These are phyloP conservation scores for Globisporangium canariense DNA, from an alignment of 352 stramenopile genomes.

Conservation along the genomic window DNA sequence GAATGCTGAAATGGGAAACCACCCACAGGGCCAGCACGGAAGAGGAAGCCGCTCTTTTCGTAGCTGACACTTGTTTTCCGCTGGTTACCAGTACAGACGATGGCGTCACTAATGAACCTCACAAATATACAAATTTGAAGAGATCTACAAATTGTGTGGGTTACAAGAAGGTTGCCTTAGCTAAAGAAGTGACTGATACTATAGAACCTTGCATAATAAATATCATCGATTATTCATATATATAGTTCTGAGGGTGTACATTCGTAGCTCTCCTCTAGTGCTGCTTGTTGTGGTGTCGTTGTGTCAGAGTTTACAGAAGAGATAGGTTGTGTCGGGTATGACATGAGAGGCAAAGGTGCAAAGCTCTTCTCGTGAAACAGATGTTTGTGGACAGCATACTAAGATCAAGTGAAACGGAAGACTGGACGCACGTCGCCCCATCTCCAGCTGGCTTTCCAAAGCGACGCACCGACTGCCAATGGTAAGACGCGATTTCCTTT, in stretches of 20 bases:
- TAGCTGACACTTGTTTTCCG: background rate
- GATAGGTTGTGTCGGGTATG: background rate
- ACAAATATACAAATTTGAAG: too few species aligned
- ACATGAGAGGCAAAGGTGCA: background rate
- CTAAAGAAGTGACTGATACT: too few species aligned
- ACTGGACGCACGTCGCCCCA: background rate
- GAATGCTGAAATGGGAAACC: background rate
- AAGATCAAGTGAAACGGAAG: background rate
- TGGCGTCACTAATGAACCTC: too few species aligned
- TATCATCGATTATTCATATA: too few species aligned
- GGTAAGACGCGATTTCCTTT: background rate
- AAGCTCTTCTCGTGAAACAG: background rate
- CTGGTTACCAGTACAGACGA: too few species aligned
- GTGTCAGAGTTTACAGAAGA: background rate
- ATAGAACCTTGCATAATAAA: too few species aligned
- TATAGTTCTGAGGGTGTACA: too few species aligned
- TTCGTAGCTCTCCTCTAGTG: too few species aligned
- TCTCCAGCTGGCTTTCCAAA: background rate
- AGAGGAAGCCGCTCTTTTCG: slow-evolving; percentile 1
- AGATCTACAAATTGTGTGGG: too few species aligned
- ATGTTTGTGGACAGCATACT: background rate
- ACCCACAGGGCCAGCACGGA: background rate
- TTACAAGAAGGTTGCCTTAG: too few species aligned
- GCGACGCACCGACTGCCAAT: too few species aligned
- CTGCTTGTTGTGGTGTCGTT: background rate